Evolutionary conservation across 768 basidiomycete species (phyloP).

Genomic region (Russula foetens): DNA sequence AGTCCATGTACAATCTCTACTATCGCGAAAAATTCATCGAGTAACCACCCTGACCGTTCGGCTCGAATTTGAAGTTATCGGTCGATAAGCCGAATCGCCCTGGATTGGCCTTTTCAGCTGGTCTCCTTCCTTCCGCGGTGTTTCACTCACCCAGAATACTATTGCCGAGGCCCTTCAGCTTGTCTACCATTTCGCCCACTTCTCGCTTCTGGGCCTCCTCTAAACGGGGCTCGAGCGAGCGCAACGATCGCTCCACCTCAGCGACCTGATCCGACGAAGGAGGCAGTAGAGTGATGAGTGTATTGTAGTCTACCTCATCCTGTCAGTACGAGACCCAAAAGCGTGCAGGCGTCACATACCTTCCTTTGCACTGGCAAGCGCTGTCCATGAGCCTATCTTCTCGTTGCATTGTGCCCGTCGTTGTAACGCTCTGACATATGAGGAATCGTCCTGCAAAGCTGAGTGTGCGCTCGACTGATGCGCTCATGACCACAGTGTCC

Average conservation of each 20-base stretch:
- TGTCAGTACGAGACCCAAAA: background rate
- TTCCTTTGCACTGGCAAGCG: constrained; percentile 74
- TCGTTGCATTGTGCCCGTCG: constrained; percentile 86
- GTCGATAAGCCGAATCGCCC: constrained; percentile 93
- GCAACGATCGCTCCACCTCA: constrained; percentile 43
- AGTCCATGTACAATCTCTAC: constrained; percentile 14
- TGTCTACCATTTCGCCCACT: constrained; percentile 85
- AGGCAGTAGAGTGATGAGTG: constrained; percentile 58
- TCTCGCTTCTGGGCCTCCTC: constrained; percentile 77
- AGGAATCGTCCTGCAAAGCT: constrained; percentile 84
- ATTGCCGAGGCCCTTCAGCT: constrained; percentile 90
- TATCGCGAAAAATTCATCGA: constrained; percentile 75
- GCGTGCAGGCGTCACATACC: constrained; percentile 37
- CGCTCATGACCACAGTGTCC: background rate
- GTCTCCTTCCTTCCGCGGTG: background rate
- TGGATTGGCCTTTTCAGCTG: constrained; percentile 25
- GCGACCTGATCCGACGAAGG: constrained; percentile 41
- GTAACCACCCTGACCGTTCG: constrained; percentile 93
- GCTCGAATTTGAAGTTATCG: constrained; percentile 94
- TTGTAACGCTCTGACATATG: constrained; percentile 81
- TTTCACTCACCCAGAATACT: constrained; percentile 62
- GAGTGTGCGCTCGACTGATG: constrained; percentile 4
- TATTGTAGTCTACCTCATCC: constrained; percentile 57
- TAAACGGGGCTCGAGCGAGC: constrained; percentile 53
- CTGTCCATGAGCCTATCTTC: constrained; percentile 71